Evolutionary conservation across 768 basidiomycete species (phyloP).

Genomic region (Podaxis sp.): DNA sequence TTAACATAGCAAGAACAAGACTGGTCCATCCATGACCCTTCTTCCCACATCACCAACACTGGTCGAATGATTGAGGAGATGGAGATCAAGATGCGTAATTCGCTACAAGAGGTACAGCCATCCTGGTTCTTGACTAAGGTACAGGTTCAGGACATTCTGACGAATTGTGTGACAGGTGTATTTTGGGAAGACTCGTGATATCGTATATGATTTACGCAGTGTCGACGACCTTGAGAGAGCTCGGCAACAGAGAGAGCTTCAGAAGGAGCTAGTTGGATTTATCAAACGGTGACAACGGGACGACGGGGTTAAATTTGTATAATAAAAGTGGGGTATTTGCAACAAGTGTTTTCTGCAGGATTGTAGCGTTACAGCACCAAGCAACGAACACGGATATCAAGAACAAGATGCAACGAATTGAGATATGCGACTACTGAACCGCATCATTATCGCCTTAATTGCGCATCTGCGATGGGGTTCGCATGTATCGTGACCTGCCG

Average conservation of each 20-base stretch:
- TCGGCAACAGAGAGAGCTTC: conserved; percentile 75
- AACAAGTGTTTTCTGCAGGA: background rate
- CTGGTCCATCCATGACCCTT: conserved; percentile 70
- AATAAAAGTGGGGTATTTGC: background rate
- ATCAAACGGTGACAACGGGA: conserved; percentile 55
- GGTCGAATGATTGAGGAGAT: conserved; percentile 97
- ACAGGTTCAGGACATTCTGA: conserved; percentile 3
- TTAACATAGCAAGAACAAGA: conserved; percentile 75
- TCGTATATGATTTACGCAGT: conserved; percentile 88
- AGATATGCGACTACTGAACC: background rate
- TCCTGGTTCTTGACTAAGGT: background rate
- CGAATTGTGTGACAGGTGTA: conserved; percentile 54
- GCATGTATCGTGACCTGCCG: conserved; percentile 90
- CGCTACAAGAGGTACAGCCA: conserved; percentile 72
- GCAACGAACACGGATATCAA: background rate
- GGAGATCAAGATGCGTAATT: conserved; percentile 98
- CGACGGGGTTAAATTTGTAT: background rate
- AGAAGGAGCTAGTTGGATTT: conserved; percentile 86
- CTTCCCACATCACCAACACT: conserved; percentile 90
- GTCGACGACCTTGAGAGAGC: conserved; percentile 82
- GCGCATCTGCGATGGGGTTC: conserved; percentile 89
- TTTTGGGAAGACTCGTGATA: conserved; percentile 95
- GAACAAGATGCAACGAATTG: background rate
- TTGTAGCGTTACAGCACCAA: background rate
- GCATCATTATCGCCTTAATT: conserved; percentile 34